A percentile compares a stretch with the other conserved stretches of the same genome.
Conservation (phyloP, 2,329 filamentous ascomycete genomes). For the Myriangium duriaei region DNA sequence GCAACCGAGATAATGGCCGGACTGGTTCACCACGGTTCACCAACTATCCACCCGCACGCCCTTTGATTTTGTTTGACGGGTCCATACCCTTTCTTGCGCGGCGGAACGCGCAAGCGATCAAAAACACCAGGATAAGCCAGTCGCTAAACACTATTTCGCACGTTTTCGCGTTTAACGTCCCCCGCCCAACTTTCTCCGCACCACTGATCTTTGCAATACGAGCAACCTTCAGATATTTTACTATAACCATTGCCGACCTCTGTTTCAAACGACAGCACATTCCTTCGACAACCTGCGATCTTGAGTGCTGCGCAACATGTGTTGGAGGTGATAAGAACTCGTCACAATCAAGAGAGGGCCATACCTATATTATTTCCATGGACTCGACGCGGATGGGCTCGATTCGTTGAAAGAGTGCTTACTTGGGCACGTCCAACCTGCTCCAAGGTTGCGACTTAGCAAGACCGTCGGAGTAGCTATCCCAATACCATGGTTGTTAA, state of each 20-base stretch:
- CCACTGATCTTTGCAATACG: background rate
- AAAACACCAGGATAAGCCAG: too few relatives aligned
- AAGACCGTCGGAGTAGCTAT: background rate
- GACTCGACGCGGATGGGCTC: too few relatives aligned
- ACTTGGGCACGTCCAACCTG: background rate
- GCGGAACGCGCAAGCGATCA: too few relatives aligned
- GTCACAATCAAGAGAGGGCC: background rate
- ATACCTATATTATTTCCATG: too few relatives aligned
- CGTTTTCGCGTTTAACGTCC: background rate
- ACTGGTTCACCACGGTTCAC: background rate
- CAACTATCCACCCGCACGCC: background rate
- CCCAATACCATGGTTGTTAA: background rate
- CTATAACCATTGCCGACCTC: background rate
- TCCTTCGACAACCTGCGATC: too few relatives aligned
- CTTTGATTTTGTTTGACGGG: background rate
- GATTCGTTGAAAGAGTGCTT: background rate
- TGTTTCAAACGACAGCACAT: too few relatives aligned
- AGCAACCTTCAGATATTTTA: too few relatives aligned
- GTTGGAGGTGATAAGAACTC: too few relatives aligned
- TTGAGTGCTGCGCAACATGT: too few relatives aligned
- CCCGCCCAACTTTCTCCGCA: background rate
- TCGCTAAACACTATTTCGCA: too few relatives aligned
- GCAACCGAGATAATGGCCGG: background rate
- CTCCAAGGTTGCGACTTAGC: background rate
- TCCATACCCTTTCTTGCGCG: background rate